These are phyloP conservation scores for Cercospora sesami DNA, from an alignment of 2,329 filamentous ascomycete genomes.

Conservation along the genomic window DNA sequence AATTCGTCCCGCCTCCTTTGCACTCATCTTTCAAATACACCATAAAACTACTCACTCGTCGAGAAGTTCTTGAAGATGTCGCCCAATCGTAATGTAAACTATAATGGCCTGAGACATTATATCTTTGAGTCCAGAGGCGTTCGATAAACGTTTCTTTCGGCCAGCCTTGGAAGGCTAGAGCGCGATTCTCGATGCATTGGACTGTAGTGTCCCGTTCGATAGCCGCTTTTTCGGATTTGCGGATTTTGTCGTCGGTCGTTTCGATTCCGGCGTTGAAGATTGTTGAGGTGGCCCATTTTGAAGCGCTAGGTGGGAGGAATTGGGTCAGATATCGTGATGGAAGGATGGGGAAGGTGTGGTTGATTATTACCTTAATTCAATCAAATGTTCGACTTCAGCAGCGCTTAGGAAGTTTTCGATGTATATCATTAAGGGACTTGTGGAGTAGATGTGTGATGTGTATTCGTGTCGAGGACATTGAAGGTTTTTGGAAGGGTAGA, in stretches of 20 bases:
- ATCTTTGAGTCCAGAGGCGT: constrained; percentile 61
- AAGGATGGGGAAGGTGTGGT: too few relatives aligned
- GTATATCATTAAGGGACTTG: constrained; percentile 59
- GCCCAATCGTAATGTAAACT: constrained; percentile 62
- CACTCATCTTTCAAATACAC: constrained; percentile 58
- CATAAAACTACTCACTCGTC: constrained; percentile 60
- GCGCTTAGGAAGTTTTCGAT: constrained; percentile 41
- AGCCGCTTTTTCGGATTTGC: constrained; percentile 56
- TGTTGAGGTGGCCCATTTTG: constrained; percentile 57
- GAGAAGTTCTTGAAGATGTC: constrained; percentile 31
- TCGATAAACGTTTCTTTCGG: constrained; percentile 59
- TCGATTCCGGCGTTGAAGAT: constrained; percentile 54
- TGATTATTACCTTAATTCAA: constrained; percentile 57
- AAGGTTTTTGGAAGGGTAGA: constrained; percentile 44
- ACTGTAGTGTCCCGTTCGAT: constrained; percentile 52
- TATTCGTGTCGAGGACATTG: constrained; percentile 43
- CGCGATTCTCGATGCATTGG: constrained; percentile 60
- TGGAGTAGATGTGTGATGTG: constrained; percentile 52
- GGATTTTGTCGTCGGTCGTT: constrained; percentile 49
- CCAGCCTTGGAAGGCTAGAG: constrained; percentile 62
- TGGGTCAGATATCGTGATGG: too few relatives aligned
- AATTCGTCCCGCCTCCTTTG: constrained; percentile 61
- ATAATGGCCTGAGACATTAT: constrained; percentile 60
- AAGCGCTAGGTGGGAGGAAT: too few relatives aligned
- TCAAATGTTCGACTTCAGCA: constrained; percentile 28